Base-by-base conservation (phyloP, 805 yeast genomes). In the Limtongia smithiae region DNA sequence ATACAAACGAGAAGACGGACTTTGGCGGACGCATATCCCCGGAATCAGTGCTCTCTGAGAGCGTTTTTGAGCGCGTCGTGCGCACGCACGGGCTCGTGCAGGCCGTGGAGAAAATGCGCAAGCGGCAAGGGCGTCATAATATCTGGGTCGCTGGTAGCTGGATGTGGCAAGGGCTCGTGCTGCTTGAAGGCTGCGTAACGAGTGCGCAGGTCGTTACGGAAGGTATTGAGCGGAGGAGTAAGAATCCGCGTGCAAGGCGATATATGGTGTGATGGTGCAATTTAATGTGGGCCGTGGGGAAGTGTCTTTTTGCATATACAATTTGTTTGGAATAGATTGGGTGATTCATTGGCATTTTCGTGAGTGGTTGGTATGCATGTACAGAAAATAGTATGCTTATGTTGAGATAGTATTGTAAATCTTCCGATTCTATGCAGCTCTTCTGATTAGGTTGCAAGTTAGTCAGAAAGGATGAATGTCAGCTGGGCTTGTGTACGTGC, bases 101-200 rank as follows among this genome's bases (percentile, higher is more conserved):
- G 5, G 55, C 57, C 9, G 43, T 52, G n/a, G 51, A 41, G 20
- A 21, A 33, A 38, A 24, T 52, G 41, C 48, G 50, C 25, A 34
- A 21, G 42, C n/a, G 39, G 15, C 57, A 50, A 32, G 57, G 57
- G 4, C n/a, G 43, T 15, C 51, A 50, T 15, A 50, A 50, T 15
- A 43, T 52, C 21, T 52, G 57, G 57, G 46, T 52, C 14, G 24
- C 41, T 5, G 57, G 51, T 15, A 49, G 54, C 35, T 52, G 57
- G 57, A 42, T 46, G 48, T 52, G 57, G 57, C 47, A 52, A 27
- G 57, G 57, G 12, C 37, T 49, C 22, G 57, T 52, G 28, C 41
- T 52, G 38, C 32, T 52, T 3, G 57, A 52, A 25, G 57, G 57
- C 31, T 52, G 57, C 17, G 48, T 52, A 27, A 24, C 48, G 20